Base-by-base conservation (phyloP, 192 early-diverging fungal genomes). In the Mortierella antarctica region DNA sequence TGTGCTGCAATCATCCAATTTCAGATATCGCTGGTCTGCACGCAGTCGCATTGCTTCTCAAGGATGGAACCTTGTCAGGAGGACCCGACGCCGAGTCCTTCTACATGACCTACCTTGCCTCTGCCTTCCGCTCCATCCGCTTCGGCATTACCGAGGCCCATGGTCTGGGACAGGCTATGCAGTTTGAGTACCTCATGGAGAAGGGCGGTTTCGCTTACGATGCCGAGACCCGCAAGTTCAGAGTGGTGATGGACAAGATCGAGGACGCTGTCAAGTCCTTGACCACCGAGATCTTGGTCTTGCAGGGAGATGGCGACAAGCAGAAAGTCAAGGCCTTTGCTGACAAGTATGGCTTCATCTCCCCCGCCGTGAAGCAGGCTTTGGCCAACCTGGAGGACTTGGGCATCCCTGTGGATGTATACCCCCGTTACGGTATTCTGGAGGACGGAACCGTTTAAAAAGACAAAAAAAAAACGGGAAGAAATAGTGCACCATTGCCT, bases 101-200 rank as follows among this genome's bases (percentile, higher is more conserved):
- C 74, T 94, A 91, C 71, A 88, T 88, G 12, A 93, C 93, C 9
- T 94, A 89, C 69, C 70, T 94, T 73, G 92, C 91, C 0, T 91
- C 91, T 20, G 88, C 93, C 5, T 92, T 94, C 74, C 82, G 91
- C 39, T 90, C 88, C 6, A 89, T 94, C 50, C 85, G 91, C 17
- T 94, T 94, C 61, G 93, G 91, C 9, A 86, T 93, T 46, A 84
- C 83, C 2, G 91, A 93, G 74, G 92, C 90, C 0, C 92, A 94
- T 68, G 92, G 91, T 0, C 57, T 88, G 63, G 93, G 93, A 47
- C 93, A 93, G 75, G 90, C 88, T 15, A 90, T 89, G 72, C 92
- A 93, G 76, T 82, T 93, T 62, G 88, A 88, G 59, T 94, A 91
- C 64, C 61, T 94, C 54, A 61, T 88, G 52, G 92, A 90, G 59